Evolutionary conservation across 2,329 filamentous ascomycete genomes (phyloP), one percentile per base, ranked within the genome.

Genomic region (Phyllosticta citrichinensis): DNA sequence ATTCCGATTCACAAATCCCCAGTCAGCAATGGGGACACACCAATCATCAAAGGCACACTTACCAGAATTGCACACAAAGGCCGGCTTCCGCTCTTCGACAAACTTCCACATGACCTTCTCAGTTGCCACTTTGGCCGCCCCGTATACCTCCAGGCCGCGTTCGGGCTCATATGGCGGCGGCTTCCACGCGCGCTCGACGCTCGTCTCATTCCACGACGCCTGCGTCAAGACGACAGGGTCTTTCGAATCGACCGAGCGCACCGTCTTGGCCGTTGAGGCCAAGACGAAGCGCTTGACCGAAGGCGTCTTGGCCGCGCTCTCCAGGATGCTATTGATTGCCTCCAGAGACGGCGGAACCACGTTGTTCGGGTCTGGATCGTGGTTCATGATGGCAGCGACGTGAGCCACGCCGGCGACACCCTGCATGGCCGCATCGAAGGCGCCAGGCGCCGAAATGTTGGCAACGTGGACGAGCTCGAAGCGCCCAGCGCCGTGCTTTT

Each of bases 41-140:
- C n/a, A 11, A n/a, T 20, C 35, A 17, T 2, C 5, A 5, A 10
- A 17, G 20, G 27, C 6, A 10, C 5, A 30, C 58, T 3, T 22
- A 59, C 57, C 64, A 5, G 74, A 67, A 58, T 80, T 79, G 19
- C 78, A 71, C 5, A 73, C 71, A 63, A 82, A 81, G 0, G 60
- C 33, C 0, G 77, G 75, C 14, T 76, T 74, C 10, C 76, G 71
- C 52, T 78, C 73, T 52, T 73, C 65, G 22, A 79, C 66, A 65
- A 75, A 81, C 51, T 75, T 74, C 77, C 78, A 80, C 12, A 78
- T 67, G 6, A 73, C 74, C 27, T 74, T 74, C 66, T 82, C 80
- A 0, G 71, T 73, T 62, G 77, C 72, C 0, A 72, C 75, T 64
- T 83, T 83, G 56, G 73, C 74, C 1, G 78, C 79, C 0, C 71